Evolutionary conservation across 2,329 filamentous ascomycete genomes (phyloP), one percentile per base, ranked within the genome.

Genomic region (Moelleriella libera): DNA sequence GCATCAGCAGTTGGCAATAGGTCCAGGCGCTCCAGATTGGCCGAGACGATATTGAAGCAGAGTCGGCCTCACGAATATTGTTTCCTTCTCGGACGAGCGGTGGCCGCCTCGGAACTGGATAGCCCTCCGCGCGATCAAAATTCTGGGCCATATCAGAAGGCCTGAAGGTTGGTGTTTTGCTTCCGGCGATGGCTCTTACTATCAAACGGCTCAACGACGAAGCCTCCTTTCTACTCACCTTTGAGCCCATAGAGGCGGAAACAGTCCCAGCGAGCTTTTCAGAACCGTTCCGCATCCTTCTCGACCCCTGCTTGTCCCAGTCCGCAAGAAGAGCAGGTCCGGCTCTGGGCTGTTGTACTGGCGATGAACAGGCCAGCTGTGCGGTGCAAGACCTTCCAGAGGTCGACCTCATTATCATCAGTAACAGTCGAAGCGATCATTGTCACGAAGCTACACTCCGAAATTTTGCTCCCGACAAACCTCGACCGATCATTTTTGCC

Each of bases 241-340:
- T 85, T 56, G 68, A 74, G 48, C 76, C 77, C 32, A 63, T 73
- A 30, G 63, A 67, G n/a, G 46, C 46, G 12, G 49, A 54, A n/a
- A 45, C 39, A 12, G 8, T 43, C 5, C 14, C 6, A 7, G 47
- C 45, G 14, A 44, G 45, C 10, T 45, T 44, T n/a, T 30, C 47
- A 8, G 68, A 68, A 45, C 70, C 74, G 4, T 87, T 83, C 60
- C 79, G 75, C 12, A 74, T 88, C 47, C 70, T 88, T 41, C 63
- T 88, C 45, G 83, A 89, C 59, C 84, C 85, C 4, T 87, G 82
- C 79, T 69, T 86, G 32, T 68, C 69, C 9, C 79, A 80, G 0
- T 65, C 74, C 4, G 78, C 78, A 9, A 75, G 74, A 47, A 74
- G 82, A 51, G 69, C 77, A 55, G 77, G 78, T 55, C 68, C 75